A percentile compares a stretch with the other conserved stretches of the same genome.
Conservation (phyloP, 805 yeast genomes). For the Lipomyces chichibuensis region DNA sequence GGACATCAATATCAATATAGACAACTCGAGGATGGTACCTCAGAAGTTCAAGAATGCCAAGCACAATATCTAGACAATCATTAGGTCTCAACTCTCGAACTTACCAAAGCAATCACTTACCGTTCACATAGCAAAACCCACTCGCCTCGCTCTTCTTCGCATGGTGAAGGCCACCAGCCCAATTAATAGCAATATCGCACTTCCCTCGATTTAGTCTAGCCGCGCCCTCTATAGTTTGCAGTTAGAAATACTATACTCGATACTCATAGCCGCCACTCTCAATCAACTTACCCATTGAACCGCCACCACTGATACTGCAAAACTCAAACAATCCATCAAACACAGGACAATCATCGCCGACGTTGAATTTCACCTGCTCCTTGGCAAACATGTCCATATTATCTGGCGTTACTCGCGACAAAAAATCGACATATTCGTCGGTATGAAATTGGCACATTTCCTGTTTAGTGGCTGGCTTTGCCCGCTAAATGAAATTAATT, state of each 20-base stretch:
- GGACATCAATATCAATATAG: conserved; percentile 92
- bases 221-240: conserved; percentile 60
- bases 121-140: conserved; percentile 90
- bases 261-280: no score
- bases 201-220: conserved; percentile 82
- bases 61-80: conserved; percentile 67
- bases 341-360: conserved; percentile 95
- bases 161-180: conserved; percentile 97
- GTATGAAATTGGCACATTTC: conserved; percentile 99
- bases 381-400: conserved; percentile 56
- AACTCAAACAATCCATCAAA: conserved; percentile 95
- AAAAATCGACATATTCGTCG: conserved; percentile 92
- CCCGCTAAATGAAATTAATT: conserved; percentile 51
- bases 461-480: conserved; percentile 96
- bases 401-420: conserved; percentile 30
- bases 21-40: conserved; percentile 90
- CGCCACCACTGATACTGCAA: conserved; percentile 87
- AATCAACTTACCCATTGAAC: conserved; percentile 66
- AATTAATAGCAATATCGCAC: conserved; percentile 91
- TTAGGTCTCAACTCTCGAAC: not conserved
- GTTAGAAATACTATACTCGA: not conserved
- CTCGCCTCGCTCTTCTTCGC: conserved; percentile 94
- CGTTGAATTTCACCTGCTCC: conserved; percentile 87
- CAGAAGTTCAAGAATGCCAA: conserved; percentile 80
- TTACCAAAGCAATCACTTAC: conserved; percentile 14